These are phyloP conservation scores for Suillus weaverae DNA, from an alignment of 768 basidiomycete genomes.

Conservation along the genomic window DNA sequence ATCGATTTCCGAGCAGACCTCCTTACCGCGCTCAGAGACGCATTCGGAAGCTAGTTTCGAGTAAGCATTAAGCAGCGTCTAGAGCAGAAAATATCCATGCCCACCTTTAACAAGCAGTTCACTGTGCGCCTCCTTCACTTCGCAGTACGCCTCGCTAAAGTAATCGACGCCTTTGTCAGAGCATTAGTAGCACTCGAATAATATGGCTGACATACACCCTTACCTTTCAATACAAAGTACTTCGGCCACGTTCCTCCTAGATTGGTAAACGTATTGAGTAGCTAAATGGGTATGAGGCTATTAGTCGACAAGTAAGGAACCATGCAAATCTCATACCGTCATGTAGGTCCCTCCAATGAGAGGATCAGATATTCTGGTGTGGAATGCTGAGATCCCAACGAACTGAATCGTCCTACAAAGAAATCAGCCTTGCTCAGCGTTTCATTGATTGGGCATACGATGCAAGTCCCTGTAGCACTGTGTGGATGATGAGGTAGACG, in stretches of 20 bases:
- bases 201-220: constrained; percentile 4
- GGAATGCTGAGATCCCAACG: constrained; percentile 98
- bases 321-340: constrained; percentile 65
- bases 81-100: constrained; percentile 11
- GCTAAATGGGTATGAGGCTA: constrained; percentile 42
- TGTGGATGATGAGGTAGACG: constrained; percentile 73
- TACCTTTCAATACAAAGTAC: constrained; percentile 92
- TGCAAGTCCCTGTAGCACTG: constrained; percentile 80
- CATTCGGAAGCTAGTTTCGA: constrained; percentile 70
- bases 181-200: constrained; percentile 12
- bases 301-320: constrained; percentile 5
- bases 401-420: constrained; percentile 89
- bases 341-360: constrained; percentile 98
- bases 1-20: constrained; percentile 66
- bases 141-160: constrained; percentile 83
- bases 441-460: constrained; percentile 54
- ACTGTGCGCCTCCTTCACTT: constrained; percentile 57
- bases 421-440: constrained; percentile 9
- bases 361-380: constrained; percentile 94
- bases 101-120: constrained; percentile 57
- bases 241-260: constrained; percentile 98
- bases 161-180: constrained; percentile 70
- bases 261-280: constrained; percentile 94
- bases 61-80: constrained; percentile 12
- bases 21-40: constrained; percentile 89